Evolutionary conservation across 2,329 filamentous ascomycete genomes (phyloP), one percentile per base, ranked within the genome.

Genomic region (Diaporthe citri): DNA sequence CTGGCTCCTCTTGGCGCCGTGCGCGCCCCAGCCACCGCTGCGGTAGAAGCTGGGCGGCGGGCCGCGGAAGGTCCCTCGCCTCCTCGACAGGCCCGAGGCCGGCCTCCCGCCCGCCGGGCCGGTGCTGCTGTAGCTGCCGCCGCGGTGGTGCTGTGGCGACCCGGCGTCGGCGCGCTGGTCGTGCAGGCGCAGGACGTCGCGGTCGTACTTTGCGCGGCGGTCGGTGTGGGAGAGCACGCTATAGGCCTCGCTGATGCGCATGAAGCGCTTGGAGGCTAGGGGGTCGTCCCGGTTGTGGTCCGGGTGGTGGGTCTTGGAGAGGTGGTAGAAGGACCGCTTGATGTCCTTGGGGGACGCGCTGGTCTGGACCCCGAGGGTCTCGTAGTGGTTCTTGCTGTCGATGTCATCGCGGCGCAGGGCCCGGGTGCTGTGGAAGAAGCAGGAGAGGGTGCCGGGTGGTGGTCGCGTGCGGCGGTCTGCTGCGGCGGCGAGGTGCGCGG

Each of bases 231-330:
- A 91, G 75, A 98, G 93, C 59, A 94, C 84, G 74, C 91, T 88
- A 87, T 98, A 98, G 79, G 96, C 95, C 82, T 97, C 93, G 82
- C 91, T 93, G 82, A 98, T 93, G 79, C 91, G 89, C 83, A 95
- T 91, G 88, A 98, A 99, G 82, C 93, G 94, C 74, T 90, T 86
- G 5, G 92, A 88, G 77, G 96, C 94, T 75, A 86, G 82, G 6
- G 94, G 93, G 84, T 98, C 93, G 79, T 90, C 82, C 76, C 89
- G 94, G 87, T 98, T 97, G 82, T 92, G 92, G 88, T 99, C 97
- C 1, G 97, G 97, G 84, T 99, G 97, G 88, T 98, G 93, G 72
- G 90, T 86, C 85, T 98, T 97, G 81, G 95, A 98, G 82, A 98
- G 94, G 76, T 89, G 85, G 88, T 98, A 98, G 90, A 98, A 99